These are phyloP conservation scores for Gremmenia infestans DNA, from an alignment of 2,329 filamentous ascomycete genomes.

Conservation along the genomic window DNA sequence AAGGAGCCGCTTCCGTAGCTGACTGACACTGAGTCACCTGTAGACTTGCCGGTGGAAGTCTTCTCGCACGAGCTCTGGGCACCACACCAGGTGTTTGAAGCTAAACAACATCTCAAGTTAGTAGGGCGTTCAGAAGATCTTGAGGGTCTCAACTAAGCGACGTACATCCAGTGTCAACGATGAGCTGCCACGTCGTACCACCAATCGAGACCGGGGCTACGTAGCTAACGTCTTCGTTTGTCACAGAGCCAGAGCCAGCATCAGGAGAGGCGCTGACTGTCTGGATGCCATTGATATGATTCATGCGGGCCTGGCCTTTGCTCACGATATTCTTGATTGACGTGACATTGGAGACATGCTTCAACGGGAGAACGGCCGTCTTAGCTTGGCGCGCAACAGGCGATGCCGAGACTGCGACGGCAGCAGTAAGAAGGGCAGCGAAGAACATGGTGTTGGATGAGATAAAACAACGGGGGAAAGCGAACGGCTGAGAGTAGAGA, in stretches of 20 bases:
- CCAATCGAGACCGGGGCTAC: slow-evolving; percentile 27
- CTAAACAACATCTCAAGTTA: slow-evolving; percentile 13
- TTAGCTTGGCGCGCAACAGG: slow-evolving; percentile 21
- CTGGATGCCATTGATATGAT: slow-evolving; percentile 21
- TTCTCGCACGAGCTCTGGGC: slow-evolving; percentile 12
- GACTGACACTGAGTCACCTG: slow-evolving; percentile 22
- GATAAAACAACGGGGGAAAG: slow-evolving; percentile 4
- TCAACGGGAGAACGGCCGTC: slow-evolving; percentile 21
- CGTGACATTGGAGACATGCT: slow-evolving; percentile 21
- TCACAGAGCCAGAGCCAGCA: slow-evolving; percentile 23
- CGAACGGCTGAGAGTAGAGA: slow-evolving; percentile 3
- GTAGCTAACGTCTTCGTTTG: slow-evolving; percentile 27
- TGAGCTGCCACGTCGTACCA: slow-evolving; percentile 24
- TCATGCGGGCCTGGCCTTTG: slow-evolving; percentile 24
- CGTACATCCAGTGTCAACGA: slow-evolving; percentile 31
- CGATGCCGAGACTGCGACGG: slow-evolving; percentile 22
- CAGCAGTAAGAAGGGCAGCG: slow-evolving; percentile 21
- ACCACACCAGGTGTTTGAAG: slow-evolving; percentile 26
- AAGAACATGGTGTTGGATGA: slow-evolving; percentile 18
- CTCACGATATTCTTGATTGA: slow-evolving; percentile 24
- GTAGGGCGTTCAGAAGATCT: neutral
- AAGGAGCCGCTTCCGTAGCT: slow-evolving; percentile 28
- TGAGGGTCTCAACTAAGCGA: neutral
- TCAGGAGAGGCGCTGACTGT: neutral
- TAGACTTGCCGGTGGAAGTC: slow-evolving; percentile 21